Conservation (phyloP, 805 yeast genomes). For the Lachancea dasiensis region DNA sequence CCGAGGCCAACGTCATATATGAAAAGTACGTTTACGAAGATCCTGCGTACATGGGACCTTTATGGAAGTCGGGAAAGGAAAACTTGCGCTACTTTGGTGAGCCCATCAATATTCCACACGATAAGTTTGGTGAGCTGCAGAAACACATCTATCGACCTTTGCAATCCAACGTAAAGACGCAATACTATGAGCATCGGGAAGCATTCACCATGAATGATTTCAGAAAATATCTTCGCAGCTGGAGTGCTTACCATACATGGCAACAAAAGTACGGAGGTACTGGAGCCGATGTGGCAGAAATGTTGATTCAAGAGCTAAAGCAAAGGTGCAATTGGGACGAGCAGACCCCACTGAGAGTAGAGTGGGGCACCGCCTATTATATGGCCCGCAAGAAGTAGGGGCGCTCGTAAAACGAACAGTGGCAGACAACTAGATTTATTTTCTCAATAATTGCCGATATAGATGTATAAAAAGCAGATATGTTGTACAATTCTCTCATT, state of each 20-base stretch:
- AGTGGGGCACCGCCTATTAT: slow-evolving; percentile 52
- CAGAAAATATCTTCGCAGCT: slow-evolving; percentile 51
- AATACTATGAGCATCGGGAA: slow-evolving; percentile 32
- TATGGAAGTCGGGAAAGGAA: slow-evolving; percentile 67
- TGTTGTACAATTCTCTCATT: too few relatives aligned
- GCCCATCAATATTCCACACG: slow-evolving; percentile 41
- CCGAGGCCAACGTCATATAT: slow-evolving; percentile 51
- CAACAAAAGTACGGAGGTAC: slow-evolving; percentile 36
- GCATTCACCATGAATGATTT: slow-evolving; percentile 37
- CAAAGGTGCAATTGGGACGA: slow-evolving; percentile 41
- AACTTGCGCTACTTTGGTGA: slow-evolving; percentile 40
- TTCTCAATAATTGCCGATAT: too few relatives aligned
- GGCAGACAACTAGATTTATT: too few relatives aligned
- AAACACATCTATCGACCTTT: slow-evolving; percentile 32
- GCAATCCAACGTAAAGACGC: slow-evolving; percentile 20
- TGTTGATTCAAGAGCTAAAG: slow-evolving; percentile 40
- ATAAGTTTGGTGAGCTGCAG: slow-evolving; percentile 38
- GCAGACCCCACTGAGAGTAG: slow-evolving; percentile 38
- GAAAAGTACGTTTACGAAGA: slow-evolving; percentile 46
- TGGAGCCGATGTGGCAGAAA: slow-evolving; percentile 43
- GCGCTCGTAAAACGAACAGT: background rate
- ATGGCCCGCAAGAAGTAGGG: slow-evolving; percentile 35
- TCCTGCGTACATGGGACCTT: slow-evolving; percentile 46
- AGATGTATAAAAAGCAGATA: too few relatives aligned
- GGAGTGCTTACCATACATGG: slow-evolving; percentile 65